These are phyloP conservation scores for Fonsecaea erecta DNA, from an alignment of 2,329 filamentous ascomycete species.

Conservation along the genomic window DNA sequence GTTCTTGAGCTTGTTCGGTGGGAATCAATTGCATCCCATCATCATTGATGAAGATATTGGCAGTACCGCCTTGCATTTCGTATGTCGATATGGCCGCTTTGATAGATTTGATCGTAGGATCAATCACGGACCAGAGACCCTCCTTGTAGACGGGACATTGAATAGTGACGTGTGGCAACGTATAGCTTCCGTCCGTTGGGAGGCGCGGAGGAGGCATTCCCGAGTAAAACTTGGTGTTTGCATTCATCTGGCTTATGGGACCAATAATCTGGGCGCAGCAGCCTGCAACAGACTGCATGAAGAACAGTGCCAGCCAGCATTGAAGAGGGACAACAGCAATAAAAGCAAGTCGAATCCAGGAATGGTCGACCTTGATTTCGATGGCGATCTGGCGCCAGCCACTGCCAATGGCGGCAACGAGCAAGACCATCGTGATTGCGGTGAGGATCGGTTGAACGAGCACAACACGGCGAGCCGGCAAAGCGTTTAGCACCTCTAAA, in stretches of 20 bases:
- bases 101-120: slow-evolving; percentile 60
- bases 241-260: slow-evolving; percentile 50
- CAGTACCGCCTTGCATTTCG: slow-evolving; percentile 54
- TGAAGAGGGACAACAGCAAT: slow-evolving; percentile 58
- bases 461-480: slow-evolving; percentile 56
- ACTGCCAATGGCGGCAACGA: slow-evolving; percentile 59
- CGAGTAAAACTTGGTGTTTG: slow-evolving; percentile 55
- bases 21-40: slow-evolving; percentile 47
- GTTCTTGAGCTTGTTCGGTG: slow-evolving; percentile 50
- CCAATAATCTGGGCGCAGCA: slow-evolving; percentile 51
- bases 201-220: slow-evolving; percentile 46
- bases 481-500: slow-evolving; percentile 48
- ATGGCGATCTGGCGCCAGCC: slow-evolving; percentile 62
- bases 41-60: slow-evolving; percentile 48
- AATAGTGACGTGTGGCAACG: slow-evolving; percentile 65
- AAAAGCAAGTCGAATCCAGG: slow-evolving; percentile 61
- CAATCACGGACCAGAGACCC: slow-evolving; percentile 70
- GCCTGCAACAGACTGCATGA: slow-evolving; percentile 53
- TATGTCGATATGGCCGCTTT: slow-evolving; percentile 65
- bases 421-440: slow-evolving; percentile 58
- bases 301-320: slow-evolving; percentile 61
- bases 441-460: slow-evolving; percentile 62
- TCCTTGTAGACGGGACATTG: slow-evolving; percentile 91
- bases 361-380: slow-evolving; percentile 59
- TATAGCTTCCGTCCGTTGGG: slow-evolving; percentile 38